Percentiles rank a stretch among this genome's conserved stretches.
These are phyloP conservation scores for Colletotrichum cereale DNA, from an alignment of 2,329 filamentous ascomycete genomes.

Conservation along the genomic window DNA sequence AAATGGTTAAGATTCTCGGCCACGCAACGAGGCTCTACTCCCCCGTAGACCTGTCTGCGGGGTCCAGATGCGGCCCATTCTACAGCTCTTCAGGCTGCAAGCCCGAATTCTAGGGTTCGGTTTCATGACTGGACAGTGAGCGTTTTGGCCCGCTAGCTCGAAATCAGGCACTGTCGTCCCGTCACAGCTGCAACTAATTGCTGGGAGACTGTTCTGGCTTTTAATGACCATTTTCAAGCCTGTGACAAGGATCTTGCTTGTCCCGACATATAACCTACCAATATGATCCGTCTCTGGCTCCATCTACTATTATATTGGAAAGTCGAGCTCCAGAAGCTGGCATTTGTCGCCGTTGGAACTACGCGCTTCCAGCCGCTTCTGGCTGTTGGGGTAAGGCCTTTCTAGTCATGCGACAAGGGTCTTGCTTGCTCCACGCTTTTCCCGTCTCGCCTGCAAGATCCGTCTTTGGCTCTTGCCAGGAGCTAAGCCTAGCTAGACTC, in stretches of 20 bases:
- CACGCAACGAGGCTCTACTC: background rate
- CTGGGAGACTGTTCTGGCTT: background rate
- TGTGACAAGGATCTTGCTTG: background rate
- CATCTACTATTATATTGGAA: background rate
- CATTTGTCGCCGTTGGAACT: background rate
- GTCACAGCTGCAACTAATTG: background rate
- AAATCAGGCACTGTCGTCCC: background rate
- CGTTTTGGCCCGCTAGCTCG: background rate
- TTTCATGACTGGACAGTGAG: background rate
- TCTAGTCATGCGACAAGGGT: background rate
- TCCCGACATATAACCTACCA: background rate
- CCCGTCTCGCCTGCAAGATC: background rate
- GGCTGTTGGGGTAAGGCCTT: background rate
- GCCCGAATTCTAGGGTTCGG: too few species aligned
- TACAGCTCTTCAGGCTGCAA: too few species aligned
- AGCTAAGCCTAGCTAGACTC: too few species aligned
- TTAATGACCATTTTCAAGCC: background rate
- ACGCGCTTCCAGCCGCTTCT: background rate
- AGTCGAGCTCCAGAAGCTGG: background rate
- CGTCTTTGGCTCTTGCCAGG: background rate
- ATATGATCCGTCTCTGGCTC: background rate
- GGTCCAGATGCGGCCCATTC: too few species aligned
- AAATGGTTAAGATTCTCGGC: background rate
- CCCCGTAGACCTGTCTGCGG: too few species aligned
- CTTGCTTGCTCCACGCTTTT: background rate